A percentile compares a stretch with the other conserved stretches of the same genome.
Evolutionary conservation across 75 land plant species (phyloP).

Genomic region (Cryptomeria japonica): DNA sequence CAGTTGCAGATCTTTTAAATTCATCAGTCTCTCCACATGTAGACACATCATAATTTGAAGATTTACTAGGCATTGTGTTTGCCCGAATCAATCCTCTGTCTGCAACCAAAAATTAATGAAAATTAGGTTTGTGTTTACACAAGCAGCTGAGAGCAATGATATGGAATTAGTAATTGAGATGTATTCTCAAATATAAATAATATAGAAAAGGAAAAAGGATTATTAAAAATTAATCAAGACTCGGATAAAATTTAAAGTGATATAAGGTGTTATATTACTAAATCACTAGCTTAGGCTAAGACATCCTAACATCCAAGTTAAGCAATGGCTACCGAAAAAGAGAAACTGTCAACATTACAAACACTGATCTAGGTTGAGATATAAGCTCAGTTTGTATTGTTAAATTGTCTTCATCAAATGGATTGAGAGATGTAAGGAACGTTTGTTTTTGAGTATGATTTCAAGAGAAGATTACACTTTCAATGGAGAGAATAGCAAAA

Average conservation of each 20-base stretch:
- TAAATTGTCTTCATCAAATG: background rate
- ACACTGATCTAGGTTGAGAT: background rate
- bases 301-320: background rate
- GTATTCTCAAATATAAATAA: background rate
- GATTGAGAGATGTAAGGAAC: background rate
- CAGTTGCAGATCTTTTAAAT: conserved; percentile 14
- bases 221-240: background rate
- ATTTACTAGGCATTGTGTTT: conserved; percentile 10
- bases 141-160: background rate
- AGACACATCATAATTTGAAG: background rate
- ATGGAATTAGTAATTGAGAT: background rate
- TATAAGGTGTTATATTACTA: background rate
- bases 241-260: background rate
- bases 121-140: background rate
- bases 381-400: background rate
- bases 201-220: background rate
- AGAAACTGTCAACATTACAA: background rate
- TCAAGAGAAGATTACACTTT: background rate
- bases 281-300: background rate
- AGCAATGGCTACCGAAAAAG: background rate
- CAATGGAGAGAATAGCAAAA: background rate
- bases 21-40: background rate
- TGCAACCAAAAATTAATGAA: background rate
- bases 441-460: background rate
- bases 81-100: conserved; percentile 13